Percentiles rank a stretch among this genome's conserved stretches.
phyloP scores from a whole-genome alignment of 257 asterid genomes.

The Nicotiana tomentosiformis region DNA sequence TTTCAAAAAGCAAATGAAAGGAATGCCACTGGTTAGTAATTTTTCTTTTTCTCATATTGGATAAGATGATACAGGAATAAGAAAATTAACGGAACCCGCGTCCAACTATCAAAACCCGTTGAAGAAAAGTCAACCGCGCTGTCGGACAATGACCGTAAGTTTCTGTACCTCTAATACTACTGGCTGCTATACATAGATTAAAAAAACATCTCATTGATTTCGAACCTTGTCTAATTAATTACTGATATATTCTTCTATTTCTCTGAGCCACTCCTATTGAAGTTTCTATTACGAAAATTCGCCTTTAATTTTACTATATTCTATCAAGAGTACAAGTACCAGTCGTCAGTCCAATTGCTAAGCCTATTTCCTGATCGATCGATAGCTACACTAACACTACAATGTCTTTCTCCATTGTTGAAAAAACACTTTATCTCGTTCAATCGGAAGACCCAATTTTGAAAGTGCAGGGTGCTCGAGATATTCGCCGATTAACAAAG shows the following conservation, averaged over 20 bases:
- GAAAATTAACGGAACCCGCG: background rate
- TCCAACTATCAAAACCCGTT: background rate
- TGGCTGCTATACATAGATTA: no score
- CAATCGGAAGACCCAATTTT: constrained; percentile 36
- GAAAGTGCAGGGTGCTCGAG: constrained; percentile 61
- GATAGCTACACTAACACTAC: no score
- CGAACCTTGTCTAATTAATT: background rate
- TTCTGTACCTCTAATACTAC: no score
- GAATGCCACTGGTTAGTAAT: no score
- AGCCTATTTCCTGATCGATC: background rate
- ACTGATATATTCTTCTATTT: background rate
- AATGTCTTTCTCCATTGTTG: constrained; percentile 31
- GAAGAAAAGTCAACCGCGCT: background rate
- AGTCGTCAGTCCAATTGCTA: background rate
- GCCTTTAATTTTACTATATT: background rate
- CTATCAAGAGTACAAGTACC: background rate
- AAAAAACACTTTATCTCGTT: constrained; percentile 41
- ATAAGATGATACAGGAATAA: background rate
- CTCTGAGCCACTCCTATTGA: background rate
- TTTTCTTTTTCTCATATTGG: background rate
- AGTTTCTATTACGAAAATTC: background rate
- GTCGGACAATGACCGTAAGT: background rate
- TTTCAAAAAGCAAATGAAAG: no score
- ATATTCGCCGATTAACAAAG: constrained; percentile 74
- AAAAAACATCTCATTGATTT: background rate